Percentiles rank a stretch among this genome's conserved stretches.
phyloP scores from a whole-genome alignment of 2,329 filamentous ascomycete species.

The Sphaceloma murrayae region DNA sequence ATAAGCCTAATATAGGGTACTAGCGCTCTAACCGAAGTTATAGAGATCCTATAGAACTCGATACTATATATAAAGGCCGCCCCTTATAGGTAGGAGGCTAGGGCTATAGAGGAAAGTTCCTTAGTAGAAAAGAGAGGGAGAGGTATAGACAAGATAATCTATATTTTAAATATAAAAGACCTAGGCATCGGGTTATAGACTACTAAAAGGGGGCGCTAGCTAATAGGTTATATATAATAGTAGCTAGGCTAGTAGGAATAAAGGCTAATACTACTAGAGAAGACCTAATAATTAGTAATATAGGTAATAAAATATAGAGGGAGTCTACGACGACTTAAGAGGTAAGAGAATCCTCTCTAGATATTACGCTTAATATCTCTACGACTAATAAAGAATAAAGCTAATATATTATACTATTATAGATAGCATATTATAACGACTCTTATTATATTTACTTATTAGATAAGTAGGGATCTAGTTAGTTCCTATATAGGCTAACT shows the following conservation, averaged over 20 bases:
- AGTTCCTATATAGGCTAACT: background rate
- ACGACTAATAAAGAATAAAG: background rate
- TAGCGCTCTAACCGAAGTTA: background rate
- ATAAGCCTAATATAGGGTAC: background rate
- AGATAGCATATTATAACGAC: background rate
- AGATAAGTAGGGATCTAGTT: background rate
- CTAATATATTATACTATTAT: background rate
- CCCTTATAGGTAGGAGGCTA: background rate
- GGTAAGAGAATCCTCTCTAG: background rate
- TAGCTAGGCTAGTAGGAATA: constrained; percentile 3
- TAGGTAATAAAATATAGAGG: background rate
- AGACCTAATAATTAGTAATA: background rate
- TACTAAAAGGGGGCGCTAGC: background rate
- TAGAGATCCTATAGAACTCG: background rate
- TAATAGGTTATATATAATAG: background rate
- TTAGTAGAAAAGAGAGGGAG: background rate
- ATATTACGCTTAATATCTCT: background rate
- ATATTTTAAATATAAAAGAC: constrained; percentile 8
- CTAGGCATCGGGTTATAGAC: background rate
- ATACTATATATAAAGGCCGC: background rate
- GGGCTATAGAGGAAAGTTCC: background rate
- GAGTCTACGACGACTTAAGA: background rate
- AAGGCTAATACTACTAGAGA: constrained; percentile 2
- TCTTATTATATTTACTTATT: background rate
- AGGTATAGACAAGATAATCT: background rate